Conservation (phyloP, 2,329 filamentous ascomycete species). For the Pyrenophora tritici-repentis region DNA sequence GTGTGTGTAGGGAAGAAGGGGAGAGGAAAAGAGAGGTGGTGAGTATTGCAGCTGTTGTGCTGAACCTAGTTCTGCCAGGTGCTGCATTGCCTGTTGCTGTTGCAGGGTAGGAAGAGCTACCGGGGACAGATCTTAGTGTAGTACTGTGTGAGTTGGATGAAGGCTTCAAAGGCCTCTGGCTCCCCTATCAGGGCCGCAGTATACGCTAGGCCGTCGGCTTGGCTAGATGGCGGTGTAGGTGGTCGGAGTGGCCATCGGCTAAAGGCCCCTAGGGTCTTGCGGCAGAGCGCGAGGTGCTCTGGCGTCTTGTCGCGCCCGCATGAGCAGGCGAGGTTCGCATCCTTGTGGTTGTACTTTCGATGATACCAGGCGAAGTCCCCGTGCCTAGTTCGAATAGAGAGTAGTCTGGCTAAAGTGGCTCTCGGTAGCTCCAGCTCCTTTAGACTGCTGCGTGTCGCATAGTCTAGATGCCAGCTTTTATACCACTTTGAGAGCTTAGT, state of each 20-base stretch:
- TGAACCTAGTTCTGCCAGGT: too few species aligned
- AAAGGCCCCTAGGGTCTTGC: background rate
- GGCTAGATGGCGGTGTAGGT: background rate
- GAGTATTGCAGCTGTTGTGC: too few species aligned
- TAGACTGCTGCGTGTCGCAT: background rate
- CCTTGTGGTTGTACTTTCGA: conserved; percentile 11
- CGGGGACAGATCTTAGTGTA: too few species aligned
- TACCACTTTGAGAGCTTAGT: background rate
- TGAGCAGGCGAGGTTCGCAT: conserved; percentile 2
- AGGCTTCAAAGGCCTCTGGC: too few species aligned
- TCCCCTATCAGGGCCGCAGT: too few species aligned
- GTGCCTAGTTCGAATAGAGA: conserved; percentile 5
- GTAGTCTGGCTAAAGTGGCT: conserved; percentile 1
- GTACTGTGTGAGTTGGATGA: too few species aligned
- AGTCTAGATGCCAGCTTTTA: background rate
- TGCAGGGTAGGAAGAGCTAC: too few species aligned
- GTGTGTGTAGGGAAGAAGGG: too few species aligned
- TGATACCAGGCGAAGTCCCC: conserved; percentile 14
- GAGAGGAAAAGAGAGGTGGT: too few species aligned
- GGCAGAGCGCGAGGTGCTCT: background rate
- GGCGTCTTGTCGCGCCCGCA: background rate
- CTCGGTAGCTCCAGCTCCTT: background rate
- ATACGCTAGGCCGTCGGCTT: too few species aligned
- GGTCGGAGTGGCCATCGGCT: conserved; percentile 1
- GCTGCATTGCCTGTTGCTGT: too few species aligned